phyloP scores from a whole-genome alignment of 164 flowering plant species.

The Buxus sempervirens region DNA sequence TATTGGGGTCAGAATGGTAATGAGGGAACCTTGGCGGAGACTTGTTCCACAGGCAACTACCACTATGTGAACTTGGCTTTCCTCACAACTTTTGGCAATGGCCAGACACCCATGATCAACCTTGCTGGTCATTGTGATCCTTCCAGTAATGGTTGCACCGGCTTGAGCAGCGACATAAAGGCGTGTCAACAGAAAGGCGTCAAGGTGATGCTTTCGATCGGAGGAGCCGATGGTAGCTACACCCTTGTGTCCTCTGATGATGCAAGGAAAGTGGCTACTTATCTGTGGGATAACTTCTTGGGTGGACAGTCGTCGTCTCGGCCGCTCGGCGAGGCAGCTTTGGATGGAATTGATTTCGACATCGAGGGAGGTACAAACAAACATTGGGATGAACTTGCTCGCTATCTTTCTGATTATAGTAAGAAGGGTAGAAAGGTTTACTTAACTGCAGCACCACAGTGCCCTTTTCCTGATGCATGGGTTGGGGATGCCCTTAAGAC shows the following conservation, averaged over 20 bases:
- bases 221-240: not conserved
- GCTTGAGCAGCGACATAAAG: not conserved
- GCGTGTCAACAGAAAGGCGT: not conserved
- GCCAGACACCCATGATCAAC: not conserved
- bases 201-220: not conserved
- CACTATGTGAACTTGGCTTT: not conserved
- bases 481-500: not conserved
- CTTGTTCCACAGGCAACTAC: not conserved
- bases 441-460: not conserved
- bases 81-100: not conserved
- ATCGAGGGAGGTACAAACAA: not conserved
- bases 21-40: not conserved
- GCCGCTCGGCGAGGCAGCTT: not conserved
- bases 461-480: not conserved
- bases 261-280: not conserved
- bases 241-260: not conserved
- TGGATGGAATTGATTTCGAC: not conserved
- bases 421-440: not conserved
- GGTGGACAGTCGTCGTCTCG: not conserved
- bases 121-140: constrained; percentile 1
- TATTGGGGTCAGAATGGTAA: constrained; percentile 1
- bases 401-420: not conserved
- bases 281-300: not conserved
- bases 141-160: not conserved
- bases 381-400: not conserved